Base-by-base conservation (phyloP, 2,329 filamentous ascomycete species). In the Allantophomopsis cytisporea region DNA sequence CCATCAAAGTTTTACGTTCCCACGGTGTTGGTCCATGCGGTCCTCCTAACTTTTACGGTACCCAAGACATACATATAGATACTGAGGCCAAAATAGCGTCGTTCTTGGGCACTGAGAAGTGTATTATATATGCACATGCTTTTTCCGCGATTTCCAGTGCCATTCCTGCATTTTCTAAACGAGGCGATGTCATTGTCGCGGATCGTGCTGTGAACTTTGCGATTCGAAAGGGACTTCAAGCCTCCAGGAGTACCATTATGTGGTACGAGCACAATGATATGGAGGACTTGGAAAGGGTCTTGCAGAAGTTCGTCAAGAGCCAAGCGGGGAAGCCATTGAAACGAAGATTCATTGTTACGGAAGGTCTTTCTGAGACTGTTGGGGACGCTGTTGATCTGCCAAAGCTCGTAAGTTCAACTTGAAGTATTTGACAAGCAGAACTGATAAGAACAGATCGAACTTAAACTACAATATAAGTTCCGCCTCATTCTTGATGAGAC, bases 191-290 rank as follows among this genome's bases (percentile, higher is more conserved):
- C 54, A 96, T 98, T 51, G 85, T 98, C 40, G 91, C 87, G 33
- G 91, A 98, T 62, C 83, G 83, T 48, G 85, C 86, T 31, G 83
- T 89, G 57, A 96, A 94, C 59, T 96, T 84, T 64, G 79, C 89
- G 10, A 89, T 95, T 50, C 81, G 91, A 39, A 94, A 94, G 61
- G 91, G 91, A 23, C 73, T 98, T 7, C 87, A 98, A 63, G 85
- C 94, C 43, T 91, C 83, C 18, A 73, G 91, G 45, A 94, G 88
- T 63, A 89, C 76, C 39, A 84, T 98, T 45, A 73, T 80, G 44
- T 98, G 89, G 87, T 98, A 83, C 60, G 80, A 93, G 51, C 91
- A 98, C 60, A 91, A 93, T 55, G 84, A 98, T 55, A 87, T 95
- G 83, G 81, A 87, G 37, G 88, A 96, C 57, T 62, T 98, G 47